Conservation (phyloP, 257 asterid genomes). For the Nicotiana undulata region DNA sequence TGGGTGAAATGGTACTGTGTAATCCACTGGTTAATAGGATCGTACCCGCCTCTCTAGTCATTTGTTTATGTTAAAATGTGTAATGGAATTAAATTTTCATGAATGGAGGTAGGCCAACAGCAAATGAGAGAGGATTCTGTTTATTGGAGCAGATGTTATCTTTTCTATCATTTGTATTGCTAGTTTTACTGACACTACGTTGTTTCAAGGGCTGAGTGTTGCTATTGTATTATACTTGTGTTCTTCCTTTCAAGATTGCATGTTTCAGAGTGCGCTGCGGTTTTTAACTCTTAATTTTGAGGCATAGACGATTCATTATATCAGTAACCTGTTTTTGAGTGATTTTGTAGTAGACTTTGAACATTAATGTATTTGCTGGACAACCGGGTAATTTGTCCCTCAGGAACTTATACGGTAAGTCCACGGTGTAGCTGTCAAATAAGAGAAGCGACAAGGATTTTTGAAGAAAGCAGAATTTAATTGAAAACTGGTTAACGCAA, state of each 20-base stretch:
- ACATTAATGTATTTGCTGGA: too few relatives aligned
- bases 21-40: not conserved
- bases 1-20: not conserved
- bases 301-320: not conserved
- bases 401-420: too few relatives aligned
- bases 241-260: not conserved
- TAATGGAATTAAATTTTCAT: not conserved
- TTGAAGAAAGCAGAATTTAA: too few relatives aligned
- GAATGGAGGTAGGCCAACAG: not conserved
- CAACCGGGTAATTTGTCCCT: too few relatives aligned
- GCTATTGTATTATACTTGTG: not conserved
- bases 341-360: too few relatives aligned
- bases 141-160: not conserved
- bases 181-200: not conserved
- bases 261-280: not conserved
- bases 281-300: not conserved
- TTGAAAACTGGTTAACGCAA: too few relatives aligned
- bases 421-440: too few relatives aligned
- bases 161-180: not conserved
- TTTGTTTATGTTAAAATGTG: not conserved
- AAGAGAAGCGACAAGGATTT: too few relatives aligned
- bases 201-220: not conserved
- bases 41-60: not conserved
- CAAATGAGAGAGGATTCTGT: not conserved
- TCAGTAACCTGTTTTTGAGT: not conserved